phyloP scores from a whole-genome alignment of 139 green algal genomes.

The Micractinium conductrix region DNA sequence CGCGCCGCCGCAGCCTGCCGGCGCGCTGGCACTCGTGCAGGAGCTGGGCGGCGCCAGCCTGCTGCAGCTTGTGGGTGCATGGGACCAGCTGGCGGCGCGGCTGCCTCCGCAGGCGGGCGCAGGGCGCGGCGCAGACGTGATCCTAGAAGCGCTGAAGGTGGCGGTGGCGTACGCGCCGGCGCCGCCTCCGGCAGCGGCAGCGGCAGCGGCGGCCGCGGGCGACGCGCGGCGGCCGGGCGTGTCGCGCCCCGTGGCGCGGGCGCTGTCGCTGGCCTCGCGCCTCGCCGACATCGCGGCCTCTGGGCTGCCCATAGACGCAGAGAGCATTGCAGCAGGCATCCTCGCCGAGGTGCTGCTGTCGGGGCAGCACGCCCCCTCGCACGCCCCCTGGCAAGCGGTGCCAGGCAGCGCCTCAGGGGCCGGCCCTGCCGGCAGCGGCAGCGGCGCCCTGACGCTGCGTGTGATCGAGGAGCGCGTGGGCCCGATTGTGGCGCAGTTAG shows the following conservation, averaged over 20 bases:
- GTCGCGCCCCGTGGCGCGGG: constrained; percentile 10
- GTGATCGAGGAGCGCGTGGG: constrained; percentile 74
- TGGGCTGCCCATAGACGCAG: constrained; percentile 80
- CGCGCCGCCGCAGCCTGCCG: not conserved
- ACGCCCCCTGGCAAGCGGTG: too few species aligned
- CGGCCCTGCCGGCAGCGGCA: not conserved
- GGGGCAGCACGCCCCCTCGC: not conserved
- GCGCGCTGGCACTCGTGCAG: not conserved
- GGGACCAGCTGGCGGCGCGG: constrained; percentile 42
- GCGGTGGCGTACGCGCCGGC: constrained; percentile 40
- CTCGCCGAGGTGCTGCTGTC: constrained; percentile 72
- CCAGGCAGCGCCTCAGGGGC: not conserved
- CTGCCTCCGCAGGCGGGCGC: constrained; percentile 39
- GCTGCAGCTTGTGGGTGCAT: constrained; percentile 35
- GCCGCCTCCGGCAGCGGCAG: constrained; percentile 2
- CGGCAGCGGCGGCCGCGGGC: not conserved
- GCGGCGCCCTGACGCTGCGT: constrained; percentile 51
- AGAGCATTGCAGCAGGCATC: constrained; percentile 85
- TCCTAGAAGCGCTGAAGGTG: constrained; percentile 73
- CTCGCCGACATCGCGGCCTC: constrained; percentile 75
- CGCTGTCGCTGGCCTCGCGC: constrained; percentile 63
- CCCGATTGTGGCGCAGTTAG: constrained; percentile 49
- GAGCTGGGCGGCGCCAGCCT: constrained; percentile 5
- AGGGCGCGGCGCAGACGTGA: constrained; percentile 40
- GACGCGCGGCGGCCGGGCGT: not conserved